phyloP scores from a whole-genome alignment of 164 flowering plant species.

The Brasenia schreberi region DNA sequence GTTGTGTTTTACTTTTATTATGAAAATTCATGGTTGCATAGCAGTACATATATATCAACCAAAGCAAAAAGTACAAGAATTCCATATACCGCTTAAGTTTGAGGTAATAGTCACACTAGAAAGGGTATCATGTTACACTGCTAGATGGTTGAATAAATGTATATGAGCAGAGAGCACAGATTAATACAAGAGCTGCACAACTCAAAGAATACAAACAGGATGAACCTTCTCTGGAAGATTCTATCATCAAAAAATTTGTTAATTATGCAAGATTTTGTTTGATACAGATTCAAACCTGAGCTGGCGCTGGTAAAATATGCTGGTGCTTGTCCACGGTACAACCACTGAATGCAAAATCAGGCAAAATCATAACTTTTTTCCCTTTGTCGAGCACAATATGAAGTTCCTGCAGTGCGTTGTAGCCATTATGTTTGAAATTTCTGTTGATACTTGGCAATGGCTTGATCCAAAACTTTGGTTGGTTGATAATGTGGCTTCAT shows the following conservation, averaged over 20 bases:
- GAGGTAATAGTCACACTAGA: too few relatives aligned
- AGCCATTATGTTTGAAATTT: neutral
- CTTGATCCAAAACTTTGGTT: neutral
- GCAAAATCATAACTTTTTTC: too few relatives aligned
- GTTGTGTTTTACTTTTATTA: too few relatives aligned
- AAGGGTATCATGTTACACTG: too few relatives aligned
- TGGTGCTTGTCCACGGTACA: neutral
- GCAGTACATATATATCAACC: too few relatives aligned
- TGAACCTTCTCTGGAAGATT: neutral
- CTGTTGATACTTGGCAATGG: neutral
- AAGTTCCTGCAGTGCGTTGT: neutral
- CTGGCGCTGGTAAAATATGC: neutral
- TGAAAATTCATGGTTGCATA: too few relatives aligned
- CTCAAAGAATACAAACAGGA: neutral
- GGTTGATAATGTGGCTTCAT: neutral
- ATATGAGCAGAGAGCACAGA: neutral
- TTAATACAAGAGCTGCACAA: neutral
- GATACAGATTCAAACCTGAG: neutral
- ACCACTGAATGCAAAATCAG: too few relatives aligned
- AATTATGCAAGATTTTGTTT: neutral
- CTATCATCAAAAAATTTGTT: neutral
- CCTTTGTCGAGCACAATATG: neutral
- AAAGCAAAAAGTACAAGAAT: too few relatives aligned
- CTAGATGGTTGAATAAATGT: neutral
- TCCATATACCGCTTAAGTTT: too few relatives aligned